Percentiles rank a stretch among this genome's conserved stretches.
Evolutionary conservation across 2,329 filamentous ascomycete genomes (phyloP).

Genomic region (Colletotrichum limetticola): DNA sequence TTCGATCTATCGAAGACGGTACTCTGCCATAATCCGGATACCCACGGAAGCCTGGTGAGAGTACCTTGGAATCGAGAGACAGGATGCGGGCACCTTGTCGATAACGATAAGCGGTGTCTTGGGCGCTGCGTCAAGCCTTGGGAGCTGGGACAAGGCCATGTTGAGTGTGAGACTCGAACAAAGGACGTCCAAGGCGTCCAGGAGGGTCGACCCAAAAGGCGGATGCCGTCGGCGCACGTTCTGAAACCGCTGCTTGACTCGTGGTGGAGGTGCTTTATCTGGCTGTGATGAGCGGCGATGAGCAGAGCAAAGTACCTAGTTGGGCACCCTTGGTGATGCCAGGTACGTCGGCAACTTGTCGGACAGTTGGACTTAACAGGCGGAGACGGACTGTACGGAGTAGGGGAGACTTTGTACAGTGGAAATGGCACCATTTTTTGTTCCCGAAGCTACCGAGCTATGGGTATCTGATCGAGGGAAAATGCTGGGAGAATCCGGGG

Average conservation of each 20-base stretch:
- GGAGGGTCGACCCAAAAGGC: background rate
- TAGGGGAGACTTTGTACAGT: background rate
- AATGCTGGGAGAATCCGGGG: slow-evolving; percentile 28
- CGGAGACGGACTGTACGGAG: background rate
- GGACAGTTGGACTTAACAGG: slow-evolving; percentile 1
- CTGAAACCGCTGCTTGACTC: slow-evolving; percentile 33
- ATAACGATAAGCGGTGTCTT: background rate
- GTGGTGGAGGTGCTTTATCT: background rate
- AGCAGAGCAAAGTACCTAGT: background rate
- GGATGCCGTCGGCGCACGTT: background rate
- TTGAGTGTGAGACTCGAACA: background rate
- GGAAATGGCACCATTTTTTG: slow-evolving; percentile 24
- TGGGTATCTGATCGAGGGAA: background rate
- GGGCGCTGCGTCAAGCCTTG: background rate
- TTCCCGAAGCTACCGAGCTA: slow-evolving; percentile 26
- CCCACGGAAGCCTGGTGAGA: too few species aligned
- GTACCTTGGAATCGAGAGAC: background rate
- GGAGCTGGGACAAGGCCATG: background rate
- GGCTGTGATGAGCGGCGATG: background rate
- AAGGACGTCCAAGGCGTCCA: background rate
- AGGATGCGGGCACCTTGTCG: background rate
- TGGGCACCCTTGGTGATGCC: background rate
- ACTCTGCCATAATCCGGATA: background rate
- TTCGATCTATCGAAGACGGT: background rate
- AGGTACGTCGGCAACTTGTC: background rate